These are phyloP conservation scores for Solanum sitiens DNA, from an alignment of 257 asterid species.

Conservation along the genomic window DNA sequence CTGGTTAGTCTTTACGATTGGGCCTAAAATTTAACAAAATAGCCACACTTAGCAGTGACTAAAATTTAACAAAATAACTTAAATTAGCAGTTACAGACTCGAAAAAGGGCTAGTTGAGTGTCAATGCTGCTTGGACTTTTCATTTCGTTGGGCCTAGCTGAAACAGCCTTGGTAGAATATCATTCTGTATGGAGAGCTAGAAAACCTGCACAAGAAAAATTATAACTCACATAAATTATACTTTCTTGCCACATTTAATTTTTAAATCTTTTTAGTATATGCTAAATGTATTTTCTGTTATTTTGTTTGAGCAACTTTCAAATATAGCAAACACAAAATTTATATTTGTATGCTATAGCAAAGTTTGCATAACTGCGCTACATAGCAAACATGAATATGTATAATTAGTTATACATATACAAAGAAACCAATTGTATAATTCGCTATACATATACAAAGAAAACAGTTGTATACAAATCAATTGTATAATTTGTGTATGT, in stretches of 20 bases:
- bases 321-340: no score
- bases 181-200: neutral
- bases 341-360: accelerated
- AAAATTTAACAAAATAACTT: neutral
- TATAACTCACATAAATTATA: neutral
- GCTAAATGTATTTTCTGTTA: neutral
- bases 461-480: no score
- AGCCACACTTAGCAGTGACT: neutral
- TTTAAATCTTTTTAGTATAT: neutral
- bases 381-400: no score
- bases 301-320: neutral
- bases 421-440: no score
- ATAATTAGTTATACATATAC: no score
- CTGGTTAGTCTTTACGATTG: neutral
- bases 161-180: neutral
- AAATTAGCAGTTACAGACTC: neutral
- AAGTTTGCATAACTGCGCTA: no score
- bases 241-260: neutral
- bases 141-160: neutral
- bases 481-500: no score
- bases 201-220: neutral
- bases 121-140: neutral
- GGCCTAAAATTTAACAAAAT: neutral
- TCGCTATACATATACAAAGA: no score
- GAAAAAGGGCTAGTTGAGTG: neutral